These are phyloP conservation scores for carrot (Daucus carota) DNA, from an alignment of 129 eudicot species.

Conservation along the genomic window DH1_v3.0 NC_030386.2:27527501-27528000, in stretches of 20 bases:
- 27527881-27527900: not conserved
- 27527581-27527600: conserved; percentile 28
- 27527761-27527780: too few relatives aligned
- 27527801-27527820: not conserved
- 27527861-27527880: too few relatives aligned
- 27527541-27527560: conserved; percentile 19
- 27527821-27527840: not conserved
- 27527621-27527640: conserved; percentile 39
- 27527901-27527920: not conserved
- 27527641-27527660: conserved; percentile 78
- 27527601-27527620: conserved; percentile 39
- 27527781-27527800: not conserved
- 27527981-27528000: not conserved
- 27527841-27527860: too few relatives aligned
- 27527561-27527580: conserved; percentile 36
- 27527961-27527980: not conserved
- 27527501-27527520: not conserved
- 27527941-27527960: not conserved
- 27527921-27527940: not conserved
- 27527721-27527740: conserved; percentile 5
- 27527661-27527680: conserved; percentile 10
- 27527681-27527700: not conserved
- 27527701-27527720: not conserved
- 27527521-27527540: not conserved
- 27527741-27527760: too few relatives aligned